Conservation (phyloP, 2,329 filamentous ascomycete genomes). For the Chalara sp. region DNA sequence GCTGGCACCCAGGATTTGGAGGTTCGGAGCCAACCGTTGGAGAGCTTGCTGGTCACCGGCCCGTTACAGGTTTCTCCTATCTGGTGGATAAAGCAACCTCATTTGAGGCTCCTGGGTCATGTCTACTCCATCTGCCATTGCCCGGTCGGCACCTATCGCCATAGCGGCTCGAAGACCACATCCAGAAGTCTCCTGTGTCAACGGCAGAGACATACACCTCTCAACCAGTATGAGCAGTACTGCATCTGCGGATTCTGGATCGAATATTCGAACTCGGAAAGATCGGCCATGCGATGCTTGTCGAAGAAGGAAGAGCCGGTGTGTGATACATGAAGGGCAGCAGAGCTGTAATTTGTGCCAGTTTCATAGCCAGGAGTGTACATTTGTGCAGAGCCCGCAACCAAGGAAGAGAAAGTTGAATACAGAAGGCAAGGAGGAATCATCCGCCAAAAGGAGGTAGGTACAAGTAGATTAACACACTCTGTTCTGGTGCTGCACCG, state of each 20-base stretch:
- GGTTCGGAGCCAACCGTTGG: too few relatives aligned
- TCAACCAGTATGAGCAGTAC: slow-evolving; percentile 45
- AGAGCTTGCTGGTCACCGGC: too few relatives aligned
- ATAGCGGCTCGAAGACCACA: slow-evolving; percentile 55
- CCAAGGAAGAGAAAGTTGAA: slow-evolving; percentile 75
- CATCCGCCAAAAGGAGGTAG: slow-evolving; percentile 63
- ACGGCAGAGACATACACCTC: slow-evolving; percentile 16
- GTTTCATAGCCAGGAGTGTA: slow-evolving; percentile 72
- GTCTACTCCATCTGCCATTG: slow-evolving; percentile 43
- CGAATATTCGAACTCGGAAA: slow-evolving; percentile 38
- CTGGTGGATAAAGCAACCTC: too few relatives aligned
- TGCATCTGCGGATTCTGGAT: slow-evolving; percentile 43
- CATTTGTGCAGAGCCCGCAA: slow-evolving; percentile 68
- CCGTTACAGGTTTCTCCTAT: too few relatives aligned
- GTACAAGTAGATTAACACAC: not conserved
- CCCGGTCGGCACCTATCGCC: slow-evolving; percentile 57
- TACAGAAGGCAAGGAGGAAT: slow-evolving; percentile 47
- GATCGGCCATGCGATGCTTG: slow-evolving; percentile 66
- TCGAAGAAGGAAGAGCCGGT: slow-evolving; percentile 65
- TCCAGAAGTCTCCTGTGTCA: slow-evolving; percentile 14
- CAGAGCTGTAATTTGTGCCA: slow-evolving; percentile 69
- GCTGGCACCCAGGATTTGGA: too few relatives aligned
- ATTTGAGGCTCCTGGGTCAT: slow-evolving; percentile 5
- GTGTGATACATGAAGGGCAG: slow-evolving; percentile 71
- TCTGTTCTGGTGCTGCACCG: too few relatives aligned